phyloP scores from a whole-genome alignment of 805 yeast species.

The Pichia paraexigua region DNA sequence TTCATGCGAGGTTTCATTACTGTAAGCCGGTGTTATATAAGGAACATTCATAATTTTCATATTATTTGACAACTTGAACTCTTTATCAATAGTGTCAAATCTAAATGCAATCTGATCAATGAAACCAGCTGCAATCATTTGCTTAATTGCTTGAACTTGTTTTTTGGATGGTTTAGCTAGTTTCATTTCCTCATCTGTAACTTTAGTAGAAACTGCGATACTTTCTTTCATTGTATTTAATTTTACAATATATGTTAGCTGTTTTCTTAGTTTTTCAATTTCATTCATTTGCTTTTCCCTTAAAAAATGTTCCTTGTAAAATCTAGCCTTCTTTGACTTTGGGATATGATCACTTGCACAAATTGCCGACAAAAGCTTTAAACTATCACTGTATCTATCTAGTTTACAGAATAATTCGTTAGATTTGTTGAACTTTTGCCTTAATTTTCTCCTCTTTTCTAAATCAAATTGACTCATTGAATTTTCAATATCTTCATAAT shows the following conservation, averaged over 20 bases:
- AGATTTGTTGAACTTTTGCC: conserved; percentile 50
- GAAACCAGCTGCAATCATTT: conserved; percentile 88
- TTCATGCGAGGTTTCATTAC: conserved; percentile 21
- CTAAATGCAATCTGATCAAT: conserved; percentile 85
- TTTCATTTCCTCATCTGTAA: conserved; percentile 36
- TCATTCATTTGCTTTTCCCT: conserved; percentile 82
- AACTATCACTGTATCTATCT: conserved; percentile 68
- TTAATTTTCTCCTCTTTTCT: conserved; percentile 34
- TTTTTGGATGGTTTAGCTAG: conserved; percentile 58
- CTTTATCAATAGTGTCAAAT: conserved; percentile 65
- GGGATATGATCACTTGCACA: conserved; percentile 83
- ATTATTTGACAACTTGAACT: conserved; percentile 49
- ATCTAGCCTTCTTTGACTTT: conserved; percentile 34
- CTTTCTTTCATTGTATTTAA: conserved; percentile 53
- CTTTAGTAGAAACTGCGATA: conserved; percentile 40
- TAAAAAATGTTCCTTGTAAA: conserved; percentile 55
- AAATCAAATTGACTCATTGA: conserved; percentile 30
- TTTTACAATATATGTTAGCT: conserved; percentile 67
- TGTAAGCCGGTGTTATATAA: conserved; percentile 50
- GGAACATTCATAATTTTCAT: conserved; percentile 54
- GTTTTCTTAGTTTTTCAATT: conserved; percentile 70
- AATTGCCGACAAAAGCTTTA: conserved; percentile 68
- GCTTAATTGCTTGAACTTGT: conserved; percentile 77
- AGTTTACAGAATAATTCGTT: conserved; percentile 54
- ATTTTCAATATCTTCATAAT: conserved; percentile 28